These are phyloP conservation scores for Globomyces pollinis-pini DNA, from an alignment of 192 early-diverging fungal species.

Conservation along the genomic window DNA sequence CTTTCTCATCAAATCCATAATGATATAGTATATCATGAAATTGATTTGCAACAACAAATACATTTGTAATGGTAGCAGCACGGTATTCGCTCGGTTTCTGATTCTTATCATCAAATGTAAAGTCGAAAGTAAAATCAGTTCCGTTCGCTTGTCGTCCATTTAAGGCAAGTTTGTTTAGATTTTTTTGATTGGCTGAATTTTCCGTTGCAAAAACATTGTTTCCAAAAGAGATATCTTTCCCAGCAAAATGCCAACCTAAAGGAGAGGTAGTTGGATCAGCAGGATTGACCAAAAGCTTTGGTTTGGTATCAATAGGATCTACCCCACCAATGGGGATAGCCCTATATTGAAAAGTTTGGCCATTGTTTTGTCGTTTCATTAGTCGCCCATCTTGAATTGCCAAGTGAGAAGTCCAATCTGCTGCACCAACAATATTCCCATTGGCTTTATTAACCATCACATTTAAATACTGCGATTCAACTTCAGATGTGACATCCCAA, in stretches of 20 bases:
- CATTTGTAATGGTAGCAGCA: constrained; percentile 44
- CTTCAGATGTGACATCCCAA: neutral
- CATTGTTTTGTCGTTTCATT: neutral
- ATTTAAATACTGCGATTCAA: neutral
- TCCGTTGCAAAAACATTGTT: constrained; percentile 45
- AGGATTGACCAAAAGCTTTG: constrained; percentile 4
- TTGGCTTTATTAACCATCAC: constrained; percentile 6
- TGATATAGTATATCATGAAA: constrained; percentile 62
- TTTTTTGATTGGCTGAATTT: constrained; percentile 5
- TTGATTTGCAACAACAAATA: constrained; percentile 48
- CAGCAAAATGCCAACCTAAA: constrained; percentile 18
- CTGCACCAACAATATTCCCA: constrained; percentile 2
- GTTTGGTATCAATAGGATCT: neutral
- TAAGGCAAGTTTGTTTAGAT: constrained; percentile 7
- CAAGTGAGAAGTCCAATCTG: constrained; percentile 7
- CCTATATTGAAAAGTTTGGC: neutral
- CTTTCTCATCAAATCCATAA: constrained; percentile 30
- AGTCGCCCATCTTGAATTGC: neutral
- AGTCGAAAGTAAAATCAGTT: constrained; percentile 33
- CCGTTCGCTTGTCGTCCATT: constrained; percentile 6
- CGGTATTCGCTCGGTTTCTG: constrained; percentile 21
- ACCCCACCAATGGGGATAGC: constrained; percentile 2
- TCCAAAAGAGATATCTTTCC: constrained; percentile 17
- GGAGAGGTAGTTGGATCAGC: constrained; percentile 15
- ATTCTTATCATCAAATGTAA: constrained; percentile 17